Conservation (phyloP, 2,329 filamentous ascomycete species). For the Zymoseptoria brevis region DNA sequence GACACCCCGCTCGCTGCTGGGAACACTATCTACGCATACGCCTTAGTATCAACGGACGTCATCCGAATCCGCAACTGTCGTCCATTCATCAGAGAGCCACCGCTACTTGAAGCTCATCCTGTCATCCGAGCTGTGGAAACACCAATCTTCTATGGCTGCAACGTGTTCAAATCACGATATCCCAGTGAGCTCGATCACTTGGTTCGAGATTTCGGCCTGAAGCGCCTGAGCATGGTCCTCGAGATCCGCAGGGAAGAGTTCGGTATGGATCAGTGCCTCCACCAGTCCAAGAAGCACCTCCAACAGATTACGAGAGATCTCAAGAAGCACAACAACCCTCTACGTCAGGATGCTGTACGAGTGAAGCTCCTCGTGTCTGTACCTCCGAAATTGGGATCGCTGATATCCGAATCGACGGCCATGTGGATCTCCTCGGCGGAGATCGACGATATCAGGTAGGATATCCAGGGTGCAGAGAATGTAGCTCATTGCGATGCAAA, state of each 20-base stretch:
- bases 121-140: background rate
- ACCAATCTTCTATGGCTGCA: background rate
- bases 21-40: constrained; percentile 11
- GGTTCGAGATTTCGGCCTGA: background rate
- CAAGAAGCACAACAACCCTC: background rate
- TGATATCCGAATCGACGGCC: background rate
- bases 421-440: background rate
- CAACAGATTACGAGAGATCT: background rate
- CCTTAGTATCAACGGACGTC: background rate
- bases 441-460: background rate
- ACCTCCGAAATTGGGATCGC: background rate
- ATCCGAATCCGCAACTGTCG: too few species aligned
- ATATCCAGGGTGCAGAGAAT: background rate
- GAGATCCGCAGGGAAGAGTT: background rate
- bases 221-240: background rate
- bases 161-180: background rate
- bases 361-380: background rate
- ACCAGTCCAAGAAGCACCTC: background rate
- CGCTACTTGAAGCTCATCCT: background rate
- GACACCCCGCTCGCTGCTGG: too few species aligned
- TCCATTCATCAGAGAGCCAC: too few species aligned
- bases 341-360: background rate
- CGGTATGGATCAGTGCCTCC: background rate
- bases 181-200: too few species aligned
- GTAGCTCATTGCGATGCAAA: background rate